Percentiles rank a stretch among this genome's conserved stretches.
Conservation (phyloP, 768 basidiomycete genomes). For the Gelatoporia subvermispora region DNA sequence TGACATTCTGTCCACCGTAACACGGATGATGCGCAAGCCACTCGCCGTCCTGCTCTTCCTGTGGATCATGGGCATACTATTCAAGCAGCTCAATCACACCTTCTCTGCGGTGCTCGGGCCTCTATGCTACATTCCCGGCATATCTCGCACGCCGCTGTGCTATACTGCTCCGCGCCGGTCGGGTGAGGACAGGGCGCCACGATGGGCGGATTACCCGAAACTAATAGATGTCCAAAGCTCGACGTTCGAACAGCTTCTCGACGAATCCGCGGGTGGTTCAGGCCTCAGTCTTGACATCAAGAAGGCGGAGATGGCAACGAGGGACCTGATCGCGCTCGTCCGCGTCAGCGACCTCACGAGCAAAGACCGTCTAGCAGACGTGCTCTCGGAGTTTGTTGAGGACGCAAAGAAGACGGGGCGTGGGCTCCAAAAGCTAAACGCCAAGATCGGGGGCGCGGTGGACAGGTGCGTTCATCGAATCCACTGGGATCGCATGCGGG, state of each 20-base stretch:
- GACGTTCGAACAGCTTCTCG: slow-evolving; percentile 59
- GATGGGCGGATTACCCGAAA: slow-evolving; percentile 57
- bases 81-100: slow-evolving; percentile 35
- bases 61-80: slow-evolving; percentile 43
- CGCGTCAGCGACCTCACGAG: slow-evolving; percentile 57
- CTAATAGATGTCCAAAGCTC: slow-evolving; percentile 57
- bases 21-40: slow-evolving; percentile 50
- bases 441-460: slow-evolving; percentile 69
- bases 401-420: slow-evolving; percentile 59
- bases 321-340: slow-evolving; percentile 60
- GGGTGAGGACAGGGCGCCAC: slow-evolving; percentile 16
- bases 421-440: slow-evolving; percentile 55
- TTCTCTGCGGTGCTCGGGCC: slow-evolving; percentile 50
- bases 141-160: slow-evolving; percentile 48
- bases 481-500: neutral
- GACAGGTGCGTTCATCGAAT: slow-evolving; percentile 50
- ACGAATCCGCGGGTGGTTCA: slow-evolving; percentile 53
- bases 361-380: slow-evolving; percentile 50
- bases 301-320: slow-evolving; percentile 73
- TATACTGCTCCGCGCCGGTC: slow-evolving; percentile 10
- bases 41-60: slow-evolving; percentile 49
- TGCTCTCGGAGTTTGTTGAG: slow-evolving; percentile 48
- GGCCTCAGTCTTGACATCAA: slow-evolving; percentile 63
- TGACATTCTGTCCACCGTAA: slow-evolving; percentile 42
- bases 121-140: slow-evolving; percentile 56